Evolutionary conservation across 75 land plant genomes (phyloP).

Genomic region (Sequoia sempervirens): DNA sequence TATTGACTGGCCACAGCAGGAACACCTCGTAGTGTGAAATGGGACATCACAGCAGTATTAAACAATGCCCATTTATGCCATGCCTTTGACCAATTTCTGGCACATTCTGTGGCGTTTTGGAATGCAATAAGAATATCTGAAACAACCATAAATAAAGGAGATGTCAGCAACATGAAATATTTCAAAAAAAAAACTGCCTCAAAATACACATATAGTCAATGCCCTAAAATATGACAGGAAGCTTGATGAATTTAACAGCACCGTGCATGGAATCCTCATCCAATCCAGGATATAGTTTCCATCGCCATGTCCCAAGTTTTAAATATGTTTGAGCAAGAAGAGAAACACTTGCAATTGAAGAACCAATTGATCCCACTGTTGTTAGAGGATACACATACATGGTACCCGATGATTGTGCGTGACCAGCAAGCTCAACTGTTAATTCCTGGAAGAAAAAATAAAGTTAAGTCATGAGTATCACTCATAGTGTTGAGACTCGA

Average conservation of each 20-base stretch:
- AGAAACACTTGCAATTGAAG: conserved; percentile 35
- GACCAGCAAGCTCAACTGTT: conserved; percentile 34
- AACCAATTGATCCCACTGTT: neutral
- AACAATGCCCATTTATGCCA: conserved; percentile 99
- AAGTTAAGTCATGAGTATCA: conserved; percentile 1
- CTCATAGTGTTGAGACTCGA: too few relatives aligned
- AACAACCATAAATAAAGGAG: neutral
- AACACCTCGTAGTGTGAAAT: conserved; percentile 59
- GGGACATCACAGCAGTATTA: conserved; percentile 93
- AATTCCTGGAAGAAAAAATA: conserved; percentile 30
- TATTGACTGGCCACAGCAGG: conserved; percentile 47
- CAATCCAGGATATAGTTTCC: conserved; percentile 72
- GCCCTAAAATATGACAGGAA: neutral
- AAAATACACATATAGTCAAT: neutral
- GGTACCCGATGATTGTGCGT: neutral
- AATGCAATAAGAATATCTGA: conserved; percentile 71
- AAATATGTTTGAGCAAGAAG: conserved; percentile 79
- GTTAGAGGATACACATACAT: conserved; percentile 13
- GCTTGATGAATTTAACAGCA: conserved; percentile 14
- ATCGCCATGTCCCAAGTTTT: conserved; percentile 80
- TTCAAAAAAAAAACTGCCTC: conserved; percentile 2
- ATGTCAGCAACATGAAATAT: neutral
- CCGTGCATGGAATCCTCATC: conserved; percentile 88
- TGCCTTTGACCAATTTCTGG: conserved; percentile 85
- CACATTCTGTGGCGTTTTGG: conserved; percentile 69